Base-by-base conservation (phyloP, 495 filamentous ascomycete species). In the Aspergillus avenaceus region DNA sequence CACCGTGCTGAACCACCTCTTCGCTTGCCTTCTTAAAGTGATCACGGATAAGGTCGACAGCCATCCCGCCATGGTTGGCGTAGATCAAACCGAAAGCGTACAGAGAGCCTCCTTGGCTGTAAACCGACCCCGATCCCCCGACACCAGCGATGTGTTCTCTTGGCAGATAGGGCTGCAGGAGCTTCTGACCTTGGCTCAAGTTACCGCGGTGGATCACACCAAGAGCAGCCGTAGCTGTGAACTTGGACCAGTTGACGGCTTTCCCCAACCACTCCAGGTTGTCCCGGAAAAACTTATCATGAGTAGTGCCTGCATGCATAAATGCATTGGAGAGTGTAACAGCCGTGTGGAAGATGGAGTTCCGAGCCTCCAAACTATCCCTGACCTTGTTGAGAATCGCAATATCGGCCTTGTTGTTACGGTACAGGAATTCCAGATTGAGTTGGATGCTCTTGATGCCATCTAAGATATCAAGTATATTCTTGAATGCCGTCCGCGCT, bases 231-330 rank as follows among this genome's bases (percentile, higher is more conserved):
- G 95, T 99, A 5, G 95, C 95, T 1, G 95, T 96, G 65, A 99
- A 99, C 62, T 99, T 99, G 49, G 93, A 97, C 95, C 95, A 99
- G 72, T 99, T 99, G 13, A 97, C 89, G 37, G 95, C 95, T 73
- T 97, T 99, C 26, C 91, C 90, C 8, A 99, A 79, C 95, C 95
- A 99, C 43, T 99, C 95, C 23, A 99, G 69, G 53, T 97, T 99
- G 55, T 97, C 91, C 2, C 95, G 80, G 77, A 97, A 97, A 74
- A 97, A 99, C 58, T 87, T 90, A 66, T 97, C 95, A 53, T 92
- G 91, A 0, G 92, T 97, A 7, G 95, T 97, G 27, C 95, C 95
- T n/a, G 95, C 89, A 60, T 99, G 93, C 92, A 97, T 99, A 67
- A 99, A 97, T 11, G 90, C 95, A 64, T 97, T 97, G 52, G 93